These are phyloP conservation scores for Alternaria sp. DNA, from an alignment of 2,329 filamentous ascomycete species.

Conservation along the genomic window DNA sequence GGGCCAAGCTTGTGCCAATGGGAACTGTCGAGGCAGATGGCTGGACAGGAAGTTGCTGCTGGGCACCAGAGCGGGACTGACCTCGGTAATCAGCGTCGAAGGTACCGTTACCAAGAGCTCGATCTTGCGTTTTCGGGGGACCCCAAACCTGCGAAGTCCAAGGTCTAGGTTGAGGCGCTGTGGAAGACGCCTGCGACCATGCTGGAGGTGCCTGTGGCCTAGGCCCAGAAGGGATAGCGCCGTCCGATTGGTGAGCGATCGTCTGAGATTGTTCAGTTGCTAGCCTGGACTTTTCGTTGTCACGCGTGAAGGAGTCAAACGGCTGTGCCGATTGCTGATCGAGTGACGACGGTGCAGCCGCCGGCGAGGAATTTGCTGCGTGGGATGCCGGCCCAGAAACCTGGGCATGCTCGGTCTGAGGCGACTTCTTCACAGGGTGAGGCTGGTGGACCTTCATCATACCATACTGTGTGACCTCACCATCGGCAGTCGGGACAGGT, in stretches of 20 bases:
- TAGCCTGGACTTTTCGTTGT: slow-evolving; percentile 27
- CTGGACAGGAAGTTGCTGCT: slow-evolving; percentile 40
- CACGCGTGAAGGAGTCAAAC: slow-evolving; percentile 31
- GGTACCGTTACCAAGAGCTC: slow-evolving; percentile 78
- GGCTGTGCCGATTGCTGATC: slow-evolving; percentile 27
- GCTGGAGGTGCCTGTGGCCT: slow-evolving; percentile 39
- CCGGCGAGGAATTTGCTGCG: slow-evolving; percentile 30
- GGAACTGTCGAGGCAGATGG: slow-evolving; percentile 34
- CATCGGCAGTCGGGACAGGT: slow-evolving; percentile 64
- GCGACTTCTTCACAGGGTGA: slow-evolving; percentile 56
- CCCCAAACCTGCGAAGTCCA: slow-evolving; percentile 72
- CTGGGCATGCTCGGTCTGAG: slow-evolving; percentile 25
- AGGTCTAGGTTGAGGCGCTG: slow-evolving; percentile 36
- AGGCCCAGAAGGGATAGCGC: slow-evolving; percentile 23
- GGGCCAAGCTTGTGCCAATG: slow-evolving; percentile 31
- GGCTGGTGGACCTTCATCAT: slow-evolving; percentile 69
- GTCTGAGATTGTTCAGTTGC: slow-evolving; percentile 26
- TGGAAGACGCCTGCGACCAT: slow-evolving; percentile 40
- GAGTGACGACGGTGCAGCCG: slow-evolving; percentile 29
- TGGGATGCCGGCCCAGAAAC: slow-evolving; percentile 21
- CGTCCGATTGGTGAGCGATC: slow-evolving; percentile 28
- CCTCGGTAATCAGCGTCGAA: slow-evolving; percentile 70
- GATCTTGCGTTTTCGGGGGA: slow-evolving; percentile 70
- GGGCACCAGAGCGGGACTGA: slow-evolving; percentile 51
- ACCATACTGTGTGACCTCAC: slow-evolving; percentile 66